These are phyloP conservation scores for Salix koriyanagi DNA, from an alignment of 345 rosid species.

Conservation along the genomic window DNA sequence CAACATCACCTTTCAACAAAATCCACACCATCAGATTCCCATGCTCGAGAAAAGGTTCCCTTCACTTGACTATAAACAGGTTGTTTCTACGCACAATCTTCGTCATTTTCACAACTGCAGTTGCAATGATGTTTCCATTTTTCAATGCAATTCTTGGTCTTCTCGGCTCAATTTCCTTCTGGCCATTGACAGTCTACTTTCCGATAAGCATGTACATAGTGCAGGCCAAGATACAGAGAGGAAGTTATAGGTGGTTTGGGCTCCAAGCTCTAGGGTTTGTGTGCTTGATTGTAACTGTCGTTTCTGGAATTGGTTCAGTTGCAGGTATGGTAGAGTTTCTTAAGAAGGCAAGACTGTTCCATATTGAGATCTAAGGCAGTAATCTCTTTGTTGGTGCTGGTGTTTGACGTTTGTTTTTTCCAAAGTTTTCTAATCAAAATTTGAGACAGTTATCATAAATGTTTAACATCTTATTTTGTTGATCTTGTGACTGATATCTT, in stretches of 20 bases:
- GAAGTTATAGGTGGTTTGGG: conserved; percentile 1
- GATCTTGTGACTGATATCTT: no score
- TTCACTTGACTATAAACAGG: neutral
- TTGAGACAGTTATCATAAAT: no score
- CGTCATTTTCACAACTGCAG: conserved; percentile 20
- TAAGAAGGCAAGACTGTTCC: conserved; percentile 15
- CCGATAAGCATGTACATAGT: conserved; percentile 12
- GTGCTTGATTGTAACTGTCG: conserved; percentile 8
- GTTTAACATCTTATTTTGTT: no score
- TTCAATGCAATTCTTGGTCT: conserved; percentile 22
- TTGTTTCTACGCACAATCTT: conserved; percentile 15
- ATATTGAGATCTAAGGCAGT: neutral
- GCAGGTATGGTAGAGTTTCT: conserved; percentile 15
- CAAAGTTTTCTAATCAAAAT: no score
- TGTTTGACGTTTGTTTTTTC: no score
- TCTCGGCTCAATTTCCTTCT: conserved; percentile 14
- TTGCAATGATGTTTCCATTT: conserved; percentile 32
- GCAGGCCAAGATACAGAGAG: conserved; percentile 13
- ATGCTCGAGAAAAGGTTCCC: neutral
- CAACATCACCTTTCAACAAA: conserved; percentile 16
- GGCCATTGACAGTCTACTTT: conserved; percentile 18
- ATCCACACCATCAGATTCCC: conserved; percentile 10
- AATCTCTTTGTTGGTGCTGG: no score
- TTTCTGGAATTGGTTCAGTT: conserved; percentile 17
- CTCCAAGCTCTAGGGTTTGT: conserved; percentile 2